A percentile compares a stretch with the other conserved stretches of the same genome.
These are phyloP conservation scores for Torulaspora delbrueckii DNA, from an alignment of 805 yeast genomes.

Conservation along the genomic window DNA sequence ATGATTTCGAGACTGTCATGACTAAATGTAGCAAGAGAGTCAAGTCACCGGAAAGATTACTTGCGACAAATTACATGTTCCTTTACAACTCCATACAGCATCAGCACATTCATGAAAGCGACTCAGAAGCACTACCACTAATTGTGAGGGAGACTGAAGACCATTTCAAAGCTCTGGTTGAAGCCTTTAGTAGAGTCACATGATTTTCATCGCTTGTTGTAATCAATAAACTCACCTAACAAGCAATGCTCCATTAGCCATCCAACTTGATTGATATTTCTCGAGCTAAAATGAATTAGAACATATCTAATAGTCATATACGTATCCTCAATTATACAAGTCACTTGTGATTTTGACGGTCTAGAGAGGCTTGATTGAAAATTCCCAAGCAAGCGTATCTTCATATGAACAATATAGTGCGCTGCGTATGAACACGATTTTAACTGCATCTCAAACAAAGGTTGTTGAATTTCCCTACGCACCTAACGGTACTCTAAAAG, in stretches of 20 bases:
- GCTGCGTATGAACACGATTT: neutral
- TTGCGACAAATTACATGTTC: conserved; percentile 50
- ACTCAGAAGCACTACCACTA: conserved; percentile 16
- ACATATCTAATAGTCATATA: too few relatives aligned
- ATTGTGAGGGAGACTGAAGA: conserved; percentile 30
- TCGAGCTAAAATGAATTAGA: neutral
- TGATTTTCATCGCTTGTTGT: neutral
- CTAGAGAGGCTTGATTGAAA: neutral
- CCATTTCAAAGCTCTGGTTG: conserved; percentile 30
- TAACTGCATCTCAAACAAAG: conserved; percentile 44
- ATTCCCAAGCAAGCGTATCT: neutral
- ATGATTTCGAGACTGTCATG: conserved; percentile 73
- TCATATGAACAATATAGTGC: neutral
- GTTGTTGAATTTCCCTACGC: conserved; percentile 43
- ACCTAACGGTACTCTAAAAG: conserved; percentile 42
- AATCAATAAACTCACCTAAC: neutral
- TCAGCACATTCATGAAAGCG: conserved; percentile 12
- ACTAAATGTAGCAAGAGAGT: conserved; percentile 59
- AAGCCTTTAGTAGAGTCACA: conserved; percentile 29
- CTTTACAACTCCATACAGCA: conserved; percentile 30
- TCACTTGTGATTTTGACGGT: neutral
- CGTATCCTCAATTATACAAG: neutral
- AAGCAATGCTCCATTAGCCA: neutral
- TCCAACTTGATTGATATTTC: neutral
- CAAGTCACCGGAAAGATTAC: conserved; percentile 59